A percentile compares a stretch with the other conserved stretches of the same genome.
Evolutionary conservation across 805 yeast genomes (phyloP).

Genomic region (Starmerella roubikii): DNA sequence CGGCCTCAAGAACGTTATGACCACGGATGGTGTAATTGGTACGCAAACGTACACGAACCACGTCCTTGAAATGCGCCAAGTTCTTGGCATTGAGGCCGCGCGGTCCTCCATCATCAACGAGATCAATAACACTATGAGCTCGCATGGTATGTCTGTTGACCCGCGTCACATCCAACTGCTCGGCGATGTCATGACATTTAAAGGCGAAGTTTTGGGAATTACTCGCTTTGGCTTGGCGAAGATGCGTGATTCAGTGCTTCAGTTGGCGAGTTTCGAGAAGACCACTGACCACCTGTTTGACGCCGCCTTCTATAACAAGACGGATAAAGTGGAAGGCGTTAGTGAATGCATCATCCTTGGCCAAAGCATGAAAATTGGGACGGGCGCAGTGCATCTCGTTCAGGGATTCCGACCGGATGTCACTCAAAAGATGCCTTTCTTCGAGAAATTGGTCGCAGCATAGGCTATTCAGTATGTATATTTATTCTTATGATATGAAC

Average conservation of each 20-base stretch:
- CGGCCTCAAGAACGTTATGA: conserved; percentile 91
- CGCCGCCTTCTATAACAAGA: conserved; percentile 96
- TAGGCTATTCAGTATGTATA: not conserved
- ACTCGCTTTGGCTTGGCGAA: conserved; percentile 96
- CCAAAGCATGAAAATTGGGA: conserved; percentile 94
- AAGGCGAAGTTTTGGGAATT: conserved; percentile 96
- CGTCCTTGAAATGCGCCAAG: conserved; percentile 74
- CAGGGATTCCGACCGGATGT: conserved; percentile 23
- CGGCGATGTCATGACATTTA: conserved; percentile 98
- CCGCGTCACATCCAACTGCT: conserved; percentile 96
- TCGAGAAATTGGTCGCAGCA: conserved; percentile 14
- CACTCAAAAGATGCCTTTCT: conserved; percentile 15
- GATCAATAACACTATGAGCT: conserved; percentile 94
- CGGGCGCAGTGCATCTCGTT: conserved; percentile 80
- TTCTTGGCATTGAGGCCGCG: conserved; percentile 96
- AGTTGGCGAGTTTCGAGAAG: conserved; percentile 92
- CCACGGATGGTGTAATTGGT: conserved; percentile 92
- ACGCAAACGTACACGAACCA: conserved; percentile 81
- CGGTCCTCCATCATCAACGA: conserved; percentile 83
- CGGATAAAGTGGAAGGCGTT: conserved; percentile 91
- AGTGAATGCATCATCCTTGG: conserved; percentile 95
- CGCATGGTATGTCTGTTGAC: conserved; percentile 99
- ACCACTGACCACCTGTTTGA: conserved; percentile 97
- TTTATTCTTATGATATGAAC: not conserved
- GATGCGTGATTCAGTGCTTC: conserved; percentile 96